Evolutionary conservation across 108 stramenopile species (phyloP).

Genomic region (Cylindrotheca fusiformis): DNA sequence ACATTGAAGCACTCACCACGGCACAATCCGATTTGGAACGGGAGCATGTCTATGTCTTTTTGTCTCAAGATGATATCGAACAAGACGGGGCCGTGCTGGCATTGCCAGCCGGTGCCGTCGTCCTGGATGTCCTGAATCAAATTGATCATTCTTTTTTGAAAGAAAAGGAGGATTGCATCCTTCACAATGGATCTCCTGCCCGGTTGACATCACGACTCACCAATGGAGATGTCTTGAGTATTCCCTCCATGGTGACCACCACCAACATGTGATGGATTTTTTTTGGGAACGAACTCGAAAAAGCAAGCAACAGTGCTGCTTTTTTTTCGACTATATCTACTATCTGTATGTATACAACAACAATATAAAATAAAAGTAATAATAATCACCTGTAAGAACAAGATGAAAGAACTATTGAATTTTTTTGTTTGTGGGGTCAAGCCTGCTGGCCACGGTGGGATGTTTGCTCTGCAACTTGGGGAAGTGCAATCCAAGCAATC

Average conservation of each 20-base stretch:
- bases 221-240: slow-evolving; percentile 69
- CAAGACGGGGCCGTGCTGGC: slow-evolving; percentile 58
- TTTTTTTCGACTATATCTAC: slow-evolving; percentile 1
- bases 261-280: slow-evolving; percentile 1
- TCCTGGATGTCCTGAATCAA: slow-evolving; percentile 70
- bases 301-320: background rate
- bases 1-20: slow-evolving; percentile 68
- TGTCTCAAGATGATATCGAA: slow-evolving; percentile 25
- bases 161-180: slow-evolving; percentile 18
- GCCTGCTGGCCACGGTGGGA: slow-evolving; percentile 21
- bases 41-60: slow-evolving; percentile 74
- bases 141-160: slow-evolving; percentile 26
- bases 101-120: slow-evolving; percentile 69
- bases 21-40: slow-evolving; percentile 69
- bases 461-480: slow-evolving; percentile 49
- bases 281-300: background rate
- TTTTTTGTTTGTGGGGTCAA: background rate
- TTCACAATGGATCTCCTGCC: slow-evolving; percentile 46
- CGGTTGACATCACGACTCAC: slow-evolving; percentile 40
- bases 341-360: slow-evolving; percentile 1
- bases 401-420: background rate
- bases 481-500: slow-evolving; percentile 67
- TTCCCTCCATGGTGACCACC: slow-evolving; percentile 25
- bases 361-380: slow-evolving; percentile 2
- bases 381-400: background rate